Percentiles rank a stretch among this genome's conserved stretches.
Evolutionary conservation across 169 alveolate genomes (phyloP).

Genomic region (Plasmodium gallinaceum): DNA sequence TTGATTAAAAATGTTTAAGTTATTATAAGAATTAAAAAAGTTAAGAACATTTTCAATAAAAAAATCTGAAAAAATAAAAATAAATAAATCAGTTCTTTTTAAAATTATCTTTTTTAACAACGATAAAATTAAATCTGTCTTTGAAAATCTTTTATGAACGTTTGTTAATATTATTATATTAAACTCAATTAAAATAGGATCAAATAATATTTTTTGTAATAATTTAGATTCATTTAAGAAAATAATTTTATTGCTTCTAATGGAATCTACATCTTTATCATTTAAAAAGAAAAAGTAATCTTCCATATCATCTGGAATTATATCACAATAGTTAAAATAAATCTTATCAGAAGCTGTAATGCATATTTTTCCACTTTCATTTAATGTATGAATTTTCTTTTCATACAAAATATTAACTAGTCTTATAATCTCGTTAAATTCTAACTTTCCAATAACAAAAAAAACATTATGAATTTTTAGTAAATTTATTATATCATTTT

Average conservation of each 20-base stretch:
- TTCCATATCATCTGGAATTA: constrained; percentile 35
- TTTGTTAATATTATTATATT: constrained; percentile 80
- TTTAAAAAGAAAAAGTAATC: constrained; percentile 27
- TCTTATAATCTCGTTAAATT: constrained; percentile 50
- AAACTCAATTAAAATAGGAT: constrained; percentile 85
- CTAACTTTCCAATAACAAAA: constrained; percentile 49
- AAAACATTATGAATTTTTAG: constrained; percentile 38
- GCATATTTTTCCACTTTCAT: constrained; percentile 56
- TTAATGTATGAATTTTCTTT: constrained; percentile 64
- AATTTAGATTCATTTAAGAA: constrained; percentile 48
- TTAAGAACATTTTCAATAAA: constrained; percentile 47
- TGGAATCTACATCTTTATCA: constrained; percentile 2
- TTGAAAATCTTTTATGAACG: constrained; percentile 76
- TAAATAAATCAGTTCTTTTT: constrained; percentile 49
- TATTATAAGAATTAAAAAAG: constrained; percentile 48
- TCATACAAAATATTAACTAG: constrained; percentile 48
- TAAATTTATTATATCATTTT: constrained; percentile 40
- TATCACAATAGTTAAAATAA: constrained; percentile 3
- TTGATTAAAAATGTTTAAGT: neutral
- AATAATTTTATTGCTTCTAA: constrained; percentile 19
- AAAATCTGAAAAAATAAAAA: constrained; percentile 63
- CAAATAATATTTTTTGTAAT: constrained; percentile 72
- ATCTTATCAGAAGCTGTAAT: constrained; percentile 38
- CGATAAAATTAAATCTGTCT: constrained; percentile 79
- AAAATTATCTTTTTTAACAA: constrained; percentile 70